These are phyloP conservation scores for Termitomyces sp. DNA, from an alignment of 768 basidiomycete genomes.

Conservation along the genomic window DNA sequence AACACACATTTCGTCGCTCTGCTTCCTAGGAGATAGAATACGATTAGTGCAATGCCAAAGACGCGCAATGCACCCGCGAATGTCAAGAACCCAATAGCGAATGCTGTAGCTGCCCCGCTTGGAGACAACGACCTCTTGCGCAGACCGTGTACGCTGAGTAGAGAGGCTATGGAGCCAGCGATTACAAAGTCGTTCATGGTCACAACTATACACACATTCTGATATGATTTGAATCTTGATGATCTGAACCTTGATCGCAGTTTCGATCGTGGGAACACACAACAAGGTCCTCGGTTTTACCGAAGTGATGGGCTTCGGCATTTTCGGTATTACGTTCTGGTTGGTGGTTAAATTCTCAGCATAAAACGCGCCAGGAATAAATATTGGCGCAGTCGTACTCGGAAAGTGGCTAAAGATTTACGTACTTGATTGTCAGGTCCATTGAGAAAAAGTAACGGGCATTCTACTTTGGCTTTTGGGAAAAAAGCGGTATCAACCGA, in stretches of 20 bases:
- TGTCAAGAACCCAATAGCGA: conserved; percentile 67
- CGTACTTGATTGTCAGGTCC: no score
- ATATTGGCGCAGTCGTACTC: no score
- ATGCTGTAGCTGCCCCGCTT: conserved; percentile 73
- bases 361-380: no score
- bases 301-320: background rate
- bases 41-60: conserved; percentile 63
- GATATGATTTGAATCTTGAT: background rate
- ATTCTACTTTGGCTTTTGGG: no score
- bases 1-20: conserved; percentile 76
- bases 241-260: background rate
- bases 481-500: no score
- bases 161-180: conserved; percentile 36
- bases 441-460: no score
- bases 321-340: no score
- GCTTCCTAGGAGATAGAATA: conserved; percentile 77
- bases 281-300: background rate
- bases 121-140: conserved; percentile 72
- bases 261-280: background rate
- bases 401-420: no score
- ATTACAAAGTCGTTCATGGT: conserved; percentile 13
- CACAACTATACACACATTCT: background rate
- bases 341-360: no score
- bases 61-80: conserved; percentile 62
- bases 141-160: conserved; percentile 65